Evolutionary conservation across 2,329 filamentous ascomycete species (phyloP).

Genomic region (Sporothrix mexicana): DNA sequence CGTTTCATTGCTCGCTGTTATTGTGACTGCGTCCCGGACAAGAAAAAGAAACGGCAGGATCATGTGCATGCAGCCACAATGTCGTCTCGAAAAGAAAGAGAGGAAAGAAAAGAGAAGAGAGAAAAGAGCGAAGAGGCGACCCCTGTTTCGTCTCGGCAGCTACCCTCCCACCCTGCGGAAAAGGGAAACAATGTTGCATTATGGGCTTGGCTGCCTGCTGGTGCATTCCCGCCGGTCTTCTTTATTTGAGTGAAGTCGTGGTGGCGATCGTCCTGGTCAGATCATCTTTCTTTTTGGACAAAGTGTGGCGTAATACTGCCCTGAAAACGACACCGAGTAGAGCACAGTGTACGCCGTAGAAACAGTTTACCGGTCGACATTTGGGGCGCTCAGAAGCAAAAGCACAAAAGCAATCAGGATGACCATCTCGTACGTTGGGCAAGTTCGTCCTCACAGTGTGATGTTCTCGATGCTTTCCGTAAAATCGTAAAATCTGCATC

Average conservation of each 20-base stretch:
- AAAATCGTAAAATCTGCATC: neutral
- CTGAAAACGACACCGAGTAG: conserved; percentile 9
- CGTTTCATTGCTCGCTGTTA: conserved; percentile 21
- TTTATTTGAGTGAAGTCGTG: neutral
- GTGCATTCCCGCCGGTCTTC: neutral
- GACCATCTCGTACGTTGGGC: neutral
- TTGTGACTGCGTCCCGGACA: neutral
- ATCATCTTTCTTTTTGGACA: neutral
- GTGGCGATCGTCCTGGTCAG: neutral
- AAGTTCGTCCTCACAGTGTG: neutral
- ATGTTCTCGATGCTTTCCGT: neutral
- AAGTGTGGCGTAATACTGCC: too few relatives aligned
- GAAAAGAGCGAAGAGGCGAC: neutral
- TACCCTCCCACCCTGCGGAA: neutral
- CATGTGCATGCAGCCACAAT: neutral
- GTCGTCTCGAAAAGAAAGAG: too few relatives aligned
- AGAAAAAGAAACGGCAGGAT: neutral
- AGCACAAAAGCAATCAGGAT: neutral
- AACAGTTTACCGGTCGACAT: neutral
- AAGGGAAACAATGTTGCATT: neutral
- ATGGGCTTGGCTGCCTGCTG: neutral
- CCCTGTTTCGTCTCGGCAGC: conserved; percentile 12
- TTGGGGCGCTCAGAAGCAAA: neutral
- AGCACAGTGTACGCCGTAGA: neutral
- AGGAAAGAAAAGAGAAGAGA: neutral